phyloP scores from a whole-genome alignment of 805 yeast genomes.

The Ogataea henricii region DNA sequence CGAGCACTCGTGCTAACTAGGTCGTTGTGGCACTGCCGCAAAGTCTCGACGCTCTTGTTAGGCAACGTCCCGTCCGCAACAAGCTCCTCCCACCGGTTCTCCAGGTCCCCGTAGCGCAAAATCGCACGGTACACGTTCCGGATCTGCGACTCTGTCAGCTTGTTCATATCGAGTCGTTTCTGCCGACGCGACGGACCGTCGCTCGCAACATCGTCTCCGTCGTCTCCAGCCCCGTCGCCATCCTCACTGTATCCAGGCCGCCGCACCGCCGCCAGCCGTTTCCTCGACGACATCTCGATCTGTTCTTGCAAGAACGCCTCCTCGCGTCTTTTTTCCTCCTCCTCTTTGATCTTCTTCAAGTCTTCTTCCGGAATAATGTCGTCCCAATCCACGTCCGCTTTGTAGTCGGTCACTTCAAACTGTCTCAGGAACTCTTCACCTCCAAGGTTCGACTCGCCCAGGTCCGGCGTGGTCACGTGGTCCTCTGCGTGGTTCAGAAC shows the following conservation, averaged over 20 bases:
- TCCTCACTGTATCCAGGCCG: constrained; percentile 46
- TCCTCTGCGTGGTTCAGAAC: constrained; percentile 97
- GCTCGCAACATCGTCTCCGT: neutral
- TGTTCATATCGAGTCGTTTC: constrained; percentile 43
- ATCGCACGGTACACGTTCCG: constrained; percentile 84
- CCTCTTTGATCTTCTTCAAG: constrained; percentile 82
- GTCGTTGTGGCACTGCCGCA: constrained; percentile 77
- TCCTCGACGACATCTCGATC: constrained; percentile 80
- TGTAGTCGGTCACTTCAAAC: constrained; percentile 97
- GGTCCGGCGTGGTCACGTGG: constrained; percentile 91
- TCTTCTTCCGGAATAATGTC: constrained; percentile 97
- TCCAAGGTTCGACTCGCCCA: constrained; percentile 97
- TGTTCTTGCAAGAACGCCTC: constrained; percentile 88
- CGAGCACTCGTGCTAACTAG: constrained; percentile 62
- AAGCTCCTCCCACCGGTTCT: constrained; percentile 76
- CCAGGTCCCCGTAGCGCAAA: constrained; percentile 77
- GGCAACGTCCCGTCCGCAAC: constrained; percentile 89
- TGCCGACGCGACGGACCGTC: constrained; percentile 28
- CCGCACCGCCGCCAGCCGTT: constrained; percentile 67
- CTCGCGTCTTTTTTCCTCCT: constrained; percentile 82
- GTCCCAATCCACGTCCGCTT: constrained; percentile 98
- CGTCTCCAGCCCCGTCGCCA: constrained; percentile 40
- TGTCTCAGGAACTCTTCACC: constrained; percentile 97
- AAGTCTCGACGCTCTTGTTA: constrained; percentile 76
- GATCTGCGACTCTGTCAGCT: constrained; percentile 81